These are phyloP conservation scores for Fusarium cyanostomum DNA, from an alignment of 2,329 filamentous ascomycete species.

Conservation along the genomic window DNA sequence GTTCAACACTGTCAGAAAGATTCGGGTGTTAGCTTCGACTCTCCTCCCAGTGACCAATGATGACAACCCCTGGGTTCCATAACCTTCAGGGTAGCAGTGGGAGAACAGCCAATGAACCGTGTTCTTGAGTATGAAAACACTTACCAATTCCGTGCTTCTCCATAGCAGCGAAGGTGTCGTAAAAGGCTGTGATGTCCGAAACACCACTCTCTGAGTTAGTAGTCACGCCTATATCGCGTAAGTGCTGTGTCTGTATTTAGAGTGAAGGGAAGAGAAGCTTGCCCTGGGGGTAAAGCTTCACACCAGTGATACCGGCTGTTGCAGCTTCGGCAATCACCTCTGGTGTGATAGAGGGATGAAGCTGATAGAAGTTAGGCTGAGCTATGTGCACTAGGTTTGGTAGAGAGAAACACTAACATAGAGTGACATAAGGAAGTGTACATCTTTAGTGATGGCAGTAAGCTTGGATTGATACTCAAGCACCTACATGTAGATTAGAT, in stretches of 20 bases:
- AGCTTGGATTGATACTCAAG: constrained; percentile 73
- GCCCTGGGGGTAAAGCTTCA: constrained; percentile 74
- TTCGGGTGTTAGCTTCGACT: constrained; percentile 1
- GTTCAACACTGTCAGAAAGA: constrained; percentile 72
- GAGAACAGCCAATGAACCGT: neutral
- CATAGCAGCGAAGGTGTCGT: constrained; percentile 89
- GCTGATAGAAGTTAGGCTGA: constrained; percentile 40
- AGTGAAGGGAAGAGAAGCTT: neutral
- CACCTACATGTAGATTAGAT: constrained; percentile 52
- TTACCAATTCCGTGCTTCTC: constrained; percentile 73
- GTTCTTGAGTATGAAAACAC: constrained; percentile 8
- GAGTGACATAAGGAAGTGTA: constrained; percentile 79
- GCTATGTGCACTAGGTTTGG: neutral
- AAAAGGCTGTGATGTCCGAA: constrained; percentile 74
- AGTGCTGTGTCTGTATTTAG: constrained; percentile 2
- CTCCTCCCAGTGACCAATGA: neutral
- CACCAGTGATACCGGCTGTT: constrained; percentile 73
- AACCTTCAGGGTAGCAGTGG: neutral
- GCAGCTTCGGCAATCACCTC: constrained; percentile 78
- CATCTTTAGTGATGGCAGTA: constrained; percentile 66
- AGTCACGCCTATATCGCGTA: constrained; percentile 59
- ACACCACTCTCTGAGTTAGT: constrained; percentile 77
- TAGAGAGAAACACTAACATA: constrained; percentile 54
- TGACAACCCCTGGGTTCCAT: neutral
- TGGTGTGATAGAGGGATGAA: constrained; percentile 71